Percentiles rank a stretch among this genome's conserved stretches.
phyloP scores from a whole-genome alignment of 305 asterid genomes.

The Petunia hybrid region DNA sequence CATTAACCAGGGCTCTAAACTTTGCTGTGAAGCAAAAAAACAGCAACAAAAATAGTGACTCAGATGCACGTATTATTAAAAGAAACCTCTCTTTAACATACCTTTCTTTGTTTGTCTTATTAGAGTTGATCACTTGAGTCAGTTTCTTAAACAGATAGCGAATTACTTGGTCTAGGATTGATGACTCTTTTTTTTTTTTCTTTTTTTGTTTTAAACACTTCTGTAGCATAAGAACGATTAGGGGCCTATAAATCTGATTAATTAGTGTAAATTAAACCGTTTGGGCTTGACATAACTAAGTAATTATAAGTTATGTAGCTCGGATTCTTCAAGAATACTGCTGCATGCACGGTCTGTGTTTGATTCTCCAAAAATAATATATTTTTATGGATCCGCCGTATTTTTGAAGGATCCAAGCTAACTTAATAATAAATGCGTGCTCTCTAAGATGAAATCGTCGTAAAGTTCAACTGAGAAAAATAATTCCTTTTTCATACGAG shows the following conservation, averaged over 20 bases:
- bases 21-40: background rate
- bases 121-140: background rate
- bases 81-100: background rate
- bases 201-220: background rate
- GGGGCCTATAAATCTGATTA: background rate
- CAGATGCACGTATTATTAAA: background rate
- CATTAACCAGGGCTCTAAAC: background rate
- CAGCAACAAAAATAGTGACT: no score
- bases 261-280: background rate
- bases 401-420: no score
- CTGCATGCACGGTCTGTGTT: no score
- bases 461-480: background rate
- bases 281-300: no score
- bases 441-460: no score
- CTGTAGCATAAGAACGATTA: background rate
- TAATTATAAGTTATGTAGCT: no score
- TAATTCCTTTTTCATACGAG: background rate
- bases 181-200: background rate
- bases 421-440: no score
- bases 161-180: background rate
- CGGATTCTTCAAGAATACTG: no score
- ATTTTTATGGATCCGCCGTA: no score
- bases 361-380: no score
- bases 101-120: background rate
- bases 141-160: background rate